These are phyloP conservation scores for Irineochytrium annulatum DNA, from an alignment of 192 early-diverging fungal genomes.

Conservation along the genomic window DNA sequence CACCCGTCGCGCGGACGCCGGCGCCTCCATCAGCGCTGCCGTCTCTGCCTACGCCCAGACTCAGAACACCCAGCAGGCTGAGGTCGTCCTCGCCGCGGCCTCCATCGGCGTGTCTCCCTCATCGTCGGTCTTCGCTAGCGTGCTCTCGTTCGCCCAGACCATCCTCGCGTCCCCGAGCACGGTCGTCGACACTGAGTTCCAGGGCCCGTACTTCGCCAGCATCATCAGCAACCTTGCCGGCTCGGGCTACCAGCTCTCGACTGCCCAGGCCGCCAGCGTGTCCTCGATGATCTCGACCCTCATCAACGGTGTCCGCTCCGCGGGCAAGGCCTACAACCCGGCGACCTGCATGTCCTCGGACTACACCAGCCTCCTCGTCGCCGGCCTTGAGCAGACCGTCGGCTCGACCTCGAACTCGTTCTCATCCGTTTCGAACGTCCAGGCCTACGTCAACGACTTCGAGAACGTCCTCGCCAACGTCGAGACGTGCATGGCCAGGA, in stretches of 20 bases:
- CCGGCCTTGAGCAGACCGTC: slow-evolving; percentile 15
- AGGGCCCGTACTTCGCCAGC: slow-evolving; percentile 20
- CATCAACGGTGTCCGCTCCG: neutral
- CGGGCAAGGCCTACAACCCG: slow-evolving; percentile 1
- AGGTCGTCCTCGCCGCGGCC: slow-evolving; percentile 8
- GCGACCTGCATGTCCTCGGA: slow-evolving; percentile 7
- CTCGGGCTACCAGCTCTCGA: neutral
- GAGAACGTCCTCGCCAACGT: neutral
- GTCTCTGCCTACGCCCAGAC: slow-evolving; percentile 11
- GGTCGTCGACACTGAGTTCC: slow-evolving; percentile 12
- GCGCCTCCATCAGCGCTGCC: neutral
- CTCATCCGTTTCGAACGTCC: neutral
- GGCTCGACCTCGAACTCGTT: neutral
- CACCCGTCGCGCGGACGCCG: neutral
- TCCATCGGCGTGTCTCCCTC: slow-evolving; percentile 1
- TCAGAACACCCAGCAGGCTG: slow-evolving; percentile 5
- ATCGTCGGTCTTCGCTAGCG: slow-evolving; percentile 6
- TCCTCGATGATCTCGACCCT: neutral
- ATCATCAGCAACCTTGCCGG: slow-evolving; percentile 7
- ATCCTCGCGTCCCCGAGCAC: neutral
- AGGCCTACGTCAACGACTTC: neutral
- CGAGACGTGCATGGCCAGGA: slow-evolving; percentile 13
- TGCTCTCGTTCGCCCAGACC: neutral
- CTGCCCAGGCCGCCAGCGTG: neutral
- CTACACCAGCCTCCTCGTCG: slow-evolving; percentile 1